A percentile compares a stretch with the other conserved stretches of the same genome.
Evolutionary conservation across 768 basidiomycete genomes (phyloP).

Genomic region (Fistulinella prunicolor): DNA sequence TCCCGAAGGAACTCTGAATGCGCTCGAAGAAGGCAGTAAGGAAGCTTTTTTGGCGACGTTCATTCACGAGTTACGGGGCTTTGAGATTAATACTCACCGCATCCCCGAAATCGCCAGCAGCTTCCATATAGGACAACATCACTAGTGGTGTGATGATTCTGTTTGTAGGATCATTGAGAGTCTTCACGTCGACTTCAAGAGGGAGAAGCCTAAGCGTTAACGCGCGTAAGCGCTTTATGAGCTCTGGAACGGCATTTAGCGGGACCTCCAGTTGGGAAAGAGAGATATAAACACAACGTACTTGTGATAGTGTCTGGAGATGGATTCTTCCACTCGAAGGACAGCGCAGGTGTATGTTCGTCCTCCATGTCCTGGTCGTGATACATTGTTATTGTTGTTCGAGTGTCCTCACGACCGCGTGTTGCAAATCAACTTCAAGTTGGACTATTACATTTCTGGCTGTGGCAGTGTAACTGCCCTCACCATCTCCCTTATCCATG

Average conservation of each 20-base stretch:
- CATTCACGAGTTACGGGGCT: slow-evolving; percentile 1
- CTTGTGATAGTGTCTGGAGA: slow-evolving; percentile 75
- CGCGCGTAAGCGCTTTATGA: slow-evolving; percentile 75
- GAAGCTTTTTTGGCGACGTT: slow-evolving; percentile 50
- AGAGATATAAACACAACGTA: slow-evolving; percentile 37
- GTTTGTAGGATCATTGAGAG: slow-evolving; percentile 73
- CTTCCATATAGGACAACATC: slow-evolving; percentile 68
- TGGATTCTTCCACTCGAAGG: slow-evolving; percentile 48
- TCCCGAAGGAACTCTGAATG: slow-evolving; percentile 80
- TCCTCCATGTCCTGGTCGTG: slow-evolving; percentile 27
- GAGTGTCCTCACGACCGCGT: too few species aligned
- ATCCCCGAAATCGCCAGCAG: slow-evolving; percentile 86
- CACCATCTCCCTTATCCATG: slow-evolving; percentile 40
- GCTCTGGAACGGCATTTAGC: slow-evolving; percentile 44
- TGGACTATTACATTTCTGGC: background rate
- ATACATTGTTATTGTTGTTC: slow-evolving; percentile 15
- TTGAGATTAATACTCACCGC: slow-evolving; percentile 69
- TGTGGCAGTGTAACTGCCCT: too few species aligned
- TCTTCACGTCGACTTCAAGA: slow-evolving; percentile 66
- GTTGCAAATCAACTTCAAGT: too few species aligned
- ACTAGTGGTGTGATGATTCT: slow-evolving; percentile 81
- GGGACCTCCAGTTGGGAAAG: background rate
- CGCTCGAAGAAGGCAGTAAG: slow-evolving; percentile 76
- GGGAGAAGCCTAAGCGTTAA: slow-evolving; percentile 76
- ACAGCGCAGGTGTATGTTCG: slow-evolving; percentile 46